Evolutionary conservation across 2,329 filamentous ascomycete species (phyloP).

Genomic region (Aspergillus sp.): DNA sequence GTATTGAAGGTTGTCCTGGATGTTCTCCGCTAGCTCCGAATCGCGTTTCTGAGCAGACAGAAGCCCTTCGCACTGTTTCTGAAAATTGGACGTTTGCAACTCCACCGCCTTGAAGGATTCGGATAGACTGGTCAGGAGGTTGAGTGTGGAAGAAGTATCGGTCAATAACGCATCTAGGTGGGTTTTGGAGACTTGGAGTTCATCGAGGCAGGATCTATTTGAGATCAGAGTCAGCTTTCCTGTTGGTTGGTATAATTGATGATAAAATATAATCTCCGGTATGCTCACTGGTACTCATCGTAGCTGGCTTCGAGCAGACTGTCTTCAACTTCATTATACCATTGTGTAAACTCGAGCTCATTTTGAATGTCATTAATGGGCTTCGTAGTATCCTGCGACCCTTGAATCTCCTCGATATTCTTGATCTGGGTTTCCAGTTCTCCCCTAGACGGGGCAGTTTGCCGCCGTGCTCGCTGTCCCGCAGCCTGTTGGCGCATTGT

Average conservation of each 20-base stretch:
- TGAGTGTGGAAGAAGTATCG: slow-evolving; percentile 71
- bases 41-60: slow-evolving; percentile 76
- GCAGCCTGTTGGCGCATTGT: slow-evolving; percentile 25
- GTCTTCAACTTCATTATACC: slow-evolving; percentile 58
- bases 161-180: slow-evolving; percentile 75
- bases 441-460: slow-evolving; percentile 31
- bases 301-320: slow-evolving; percentile 77
- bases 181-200: slow-evolving; percentile 72
- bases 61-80: slow-evolving; percentile 84
- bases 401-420: slow-evolving; percentile 13
- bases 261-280: too few relatives aligned
- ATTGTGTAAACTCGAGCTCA: slow-evolving; percentile 55
- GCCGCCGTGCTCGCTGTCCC: slow-evolving; percentile 29
- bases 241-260: too few relatives aligned
- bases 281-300: slow-evolving; percentile 70
- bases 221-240: background rate
- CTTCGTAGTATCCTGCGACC: slow-evolving; percentile 7
- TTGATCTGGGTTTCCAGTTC: slow-evolving; percentile 22
- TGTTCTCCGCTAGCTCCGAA: slow-evolving; percentile 72
- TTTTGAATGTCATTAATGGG: slow-evolving; percentile 46
- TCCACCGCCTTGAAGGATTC: slow-evolving; percentile 85
- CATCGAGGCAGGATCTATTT: slow-evolving; percentile 68
- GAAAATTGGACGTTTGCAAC: slow-evolving; percentile 86
- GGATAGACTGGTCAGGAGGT: slow-evolving; percentile 72
- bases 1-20: slow-evolving; percentile 87